phyloP scores from a whole-genome alignment of 2,329 filamentous ascomycete species.

The Sporothrix pallida region DNA sequence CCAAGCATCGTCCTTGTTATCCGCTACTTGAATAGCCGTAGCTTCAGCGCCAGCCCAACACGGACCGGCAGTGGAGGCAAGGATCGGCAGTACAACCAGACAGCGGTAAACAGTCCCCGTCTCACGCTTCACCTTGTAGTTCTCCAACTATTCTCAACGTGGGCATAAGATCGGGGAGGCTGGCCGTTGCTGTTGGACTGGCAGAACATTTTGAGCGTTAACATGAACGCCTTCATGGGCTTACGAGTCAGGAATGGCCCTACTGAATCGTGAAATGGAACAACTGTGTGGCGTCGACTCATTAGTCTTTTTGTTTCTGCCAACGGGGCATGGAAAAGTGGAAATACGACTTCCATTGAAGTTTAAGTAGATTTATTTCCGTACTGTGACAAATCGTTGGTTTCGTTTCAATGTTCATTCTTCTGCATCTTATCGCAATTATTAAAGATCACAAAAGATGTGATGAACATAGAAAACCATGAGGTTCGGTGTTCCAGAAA shows the following conservation, averaged over 20 bases:
- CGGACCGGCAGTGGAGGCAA: background rate
- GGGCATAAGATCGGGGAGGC: background rate
- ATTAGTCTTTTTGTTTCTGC: background rate
- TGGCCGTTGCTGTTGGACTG: background rate
- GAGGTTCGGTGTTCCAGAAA: too few species aligned
- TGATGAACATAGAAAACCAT: too few species aligned
- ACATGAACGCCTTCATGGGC: too few species aligned
- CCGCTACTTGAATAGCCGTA: constrained; percentile 23
- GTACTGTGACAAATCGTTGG: too few species aligned
- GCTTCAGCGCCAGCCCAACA: background rate
- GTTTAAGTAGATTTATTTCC: too few species aligned
- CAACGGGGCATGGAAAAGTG: too few species aligned
- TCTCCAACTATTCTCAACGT: background rate
- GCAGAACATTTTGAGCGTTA: too few species aligned
- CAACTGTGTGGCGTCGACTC: background rate
- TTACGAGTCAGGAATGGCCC: background rate
- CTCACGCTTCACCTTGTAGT: background rate
- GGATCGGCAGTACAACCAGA: background rate
- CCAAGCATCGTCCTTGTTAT: background rate
- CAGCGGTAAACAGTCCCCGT: background rate
- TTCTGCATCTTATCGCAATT: too few species aligned
- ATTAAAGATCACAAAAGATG: too few species aligned
- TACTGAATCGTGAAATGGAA: too few species aligned
- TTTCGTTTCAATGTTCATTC: too few species aligned
- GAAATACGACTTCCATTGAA: too few species aligned